Evolutionary conservation across 2,329 filamentous ascomycete genomes (phyloP), one percentile per base, ranked within the genome.

Genomic region (Mycosphaerelloides madeirae): DNA sequence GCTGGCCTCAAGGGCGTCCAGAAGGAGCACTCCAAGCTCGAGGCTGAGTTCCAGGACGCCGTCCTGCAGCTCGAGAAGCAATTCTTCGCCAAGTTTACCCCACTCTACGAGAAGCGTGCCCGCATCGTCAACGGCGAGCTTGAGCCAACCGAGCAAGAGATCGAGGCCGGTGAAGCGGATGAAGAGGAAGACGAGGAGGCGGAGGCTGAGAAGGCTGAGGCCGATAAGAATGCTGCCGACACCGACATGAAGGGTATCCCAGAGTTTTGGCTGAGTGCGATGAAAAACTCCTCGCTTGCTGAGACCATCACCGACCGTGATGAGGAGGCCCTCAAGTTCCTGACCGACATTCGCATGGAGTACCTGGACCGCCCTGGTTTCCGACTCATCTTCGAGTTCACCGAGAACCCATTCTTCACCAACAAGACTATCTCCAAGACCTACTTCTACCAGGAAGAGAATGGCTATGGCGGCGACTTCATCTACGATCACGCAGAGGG

Each of bases 401-500:
- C 82, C 45, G 84, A 91, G 64, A 98, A 98, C 71, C 87, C 94
- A 54, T 97, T 84, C 74, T 98, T 98, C 80, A 85, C 82, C 69
- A 97, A 98, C 80, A 96, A 95, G 78, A 87, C 80, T 59, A 82
- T 98, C 69, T 89, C 87, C 65, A 98, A 98, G 81, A 96, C 91
- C 48, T 98, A 98, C 74, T 97, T 83, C 76, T 98, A 98, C 75
- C 91, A 96, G 73, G 94, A 93, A 65, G 93, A 98, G 79, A 96
- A 85, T 62, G 93, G 93, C 48, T 98, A 98, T 64, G 93, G 91
- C 58, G 94, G 93, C 58, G 94, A 98, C 70, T 98, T 97, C 74
- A 97, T 98, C 71, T 98, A 98, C 68, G 93, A 98, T 68, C 93
- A 98, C 66, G 93, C 94, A 46, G 91, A 98, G 69, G 93, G 94